Evolutionary conservation across 2,329 filamentous ascomycete species (phyloP), one percentile per base, ranked within the genome.

Genomic region (Trichoderma hamatum): DNA sequence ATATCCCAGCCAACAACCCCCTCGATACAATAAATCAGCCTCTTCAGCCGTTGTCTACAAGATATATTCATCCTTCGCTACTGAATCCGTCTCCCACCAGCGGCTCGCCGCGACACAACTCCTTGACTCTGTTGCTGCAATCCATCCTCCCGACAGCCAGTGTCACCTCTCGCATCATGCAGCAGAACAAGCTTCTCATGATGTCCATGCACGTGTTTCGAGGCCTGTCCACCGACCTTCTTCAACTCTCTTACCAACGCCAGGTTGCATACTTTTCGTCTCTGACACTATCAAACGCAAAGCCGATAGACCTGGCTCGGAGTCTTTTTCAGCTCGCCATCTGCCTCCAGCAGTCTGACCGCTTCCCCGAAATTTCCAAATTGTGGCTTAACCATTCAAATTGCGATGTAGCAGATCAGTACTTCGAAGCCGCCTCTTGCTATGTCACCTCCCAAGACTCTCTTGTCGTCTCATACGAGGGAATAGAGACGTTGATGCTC

Each of bases 121-220:
- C 62, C 0, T 34, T 65, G 32, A 65, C 26, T 5, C 19, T 65
- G 2, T 19, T 65, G 10, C 19, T 65, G 19, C 62, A 65, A 32
- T 65, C 62, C n/a, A 65, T 65, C 34, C 62, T 65, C 26, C 62
- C 62, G 13, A 43, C 62, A 1, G 62, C 39, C 34, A 65, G 26
- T 34, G 26, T 65, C 24, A 65, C 62, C 51, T 26, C 62, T 21
- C 62, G 62, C 28, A 65, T 65, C 51, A 65, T 65, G 62, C 62
- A 65, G 11, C 62, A 56, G 4, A 65, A 65, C 51, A 65, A 56
- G 34, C 34, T 56, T 1, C 43, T 65, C 3, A 56, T 65, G 51
- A 65, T 65, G 62, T 65, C 62, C 2, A 65, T 65, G 62, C 62
- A 65, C n/a, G 62, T 65, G 5, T 65, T 65, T 30, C 62, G 51